Conservation (phyloP, 306 rosid genomes). For the Delonix regia region DNA sequence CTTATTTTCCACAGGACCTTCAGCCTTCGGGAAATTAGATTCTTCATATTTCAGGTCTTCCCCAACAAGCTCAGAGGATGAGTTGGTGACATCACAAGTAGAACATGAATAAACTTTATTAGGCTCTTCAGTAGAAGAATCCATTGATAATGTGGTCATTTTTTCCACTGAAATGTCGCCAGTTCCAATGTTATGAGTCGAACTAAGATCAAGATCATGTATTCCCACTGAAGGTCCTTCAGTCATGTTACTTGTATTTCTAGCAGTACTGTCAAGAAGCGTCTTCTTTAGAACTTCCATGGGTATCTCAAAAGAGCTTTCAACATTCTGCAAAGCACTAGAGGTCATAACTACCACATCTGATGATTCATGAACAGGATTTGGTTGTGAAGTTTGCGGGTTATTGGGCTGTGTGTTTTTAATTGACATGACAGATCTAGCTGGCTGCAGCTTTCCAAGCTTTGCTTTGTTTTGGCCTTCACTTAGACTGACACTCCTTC, state of each 20-base stretch:
- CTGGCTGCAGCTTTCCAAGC: slow-evolving; percentile 56
- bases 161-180: slow-evolving; percentile 14
- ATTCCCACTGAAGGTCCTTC: slow-evolving; percentile 33
- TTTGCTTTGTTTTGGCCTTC: slow-evolving; percentile 58
- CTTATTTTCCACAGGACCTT: slow-evolving; percentile 11
- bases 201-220: slow-evolving; percentile 27
- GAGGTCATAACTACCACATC: slow-evolving; percentile 41
- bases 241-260: slow-evolving; percentile 24
- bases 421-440: slow-evolving; percentile 41
- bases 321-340: slow-evolving; percentile 39
- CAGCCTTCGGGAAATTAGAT: background rate
- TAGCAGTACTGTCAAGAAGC: slow-evolving; percentile 33
- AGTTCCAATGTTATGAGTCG: background rate
- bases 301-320: slow-evolving; percentile 33
- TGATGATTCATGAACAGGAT: slow-evolving; percentile 44
- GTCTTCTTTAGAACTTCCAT: slow-evolving; percentile 32
- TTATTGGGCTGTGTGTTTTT: slow-evolving; percentile 36
- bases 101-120: slow-evolving; percentile 20
- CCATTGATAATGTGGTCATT: background rate
- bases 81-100: background rate
- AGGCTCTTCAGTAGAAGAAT: slow-evolving; percentile 16
- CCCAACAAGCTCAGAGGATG: slow-evolving; percentile 3
- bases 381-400: slow-evolving; percentile 41
- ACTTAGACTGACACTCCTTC: slow-evolving; percentile 45
- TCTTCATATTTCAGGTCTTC: background rate